These are phyloP conservation scores for Fusarium luffae DNA, from an alignment of 2,329 filamentous ascomycete species.

Conservation along the genomic window DNA sequence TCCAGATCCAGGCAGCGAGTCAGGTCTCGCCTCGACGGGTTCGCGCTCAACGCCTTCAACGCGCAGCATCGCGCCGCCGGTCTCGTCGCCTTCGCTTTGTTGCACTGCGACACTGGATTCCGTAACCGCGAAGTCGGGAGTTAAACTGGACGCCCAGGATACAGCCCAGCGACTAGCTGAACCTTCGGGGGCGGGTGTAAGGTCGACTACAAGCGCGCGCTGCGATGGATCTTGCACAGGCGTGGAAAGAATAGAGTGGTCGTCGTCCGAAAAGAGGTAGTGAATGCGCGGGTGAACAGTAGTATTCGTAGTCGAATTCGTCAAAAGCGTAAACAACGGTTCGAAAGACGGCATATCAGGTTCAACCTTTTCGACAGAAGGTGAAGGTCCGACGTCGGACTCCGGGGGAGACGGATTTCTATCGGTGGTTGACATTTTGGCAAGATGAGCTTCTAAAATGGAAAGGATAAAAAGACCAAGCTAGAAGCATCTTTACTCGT, in stretches of 20 bases:
- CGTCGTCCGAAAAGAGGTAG: conserved; percentile 95
- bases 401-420: conserved; percentile 42
- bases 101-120: conserved; percentile 57
- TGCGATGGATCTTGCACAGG: conserved; percentile 56
- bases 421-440: conserved; percentile 42
- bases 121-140: conserved; percentile 75
- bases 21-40: conserved; percentile 45
- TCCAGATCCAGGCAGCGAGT: conserved; percentile 46
- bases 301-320: conserved; percentile 77
- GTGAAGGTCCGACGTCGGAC: conserved; percentile 24
- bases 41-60: conserved; percentile 55
- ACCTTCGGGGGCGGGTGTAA: conserved; percentile 53
- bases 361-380: conserved; percentile 23
- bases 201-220: conserved; percentile 67
- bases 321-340: conserved; percentile 87
- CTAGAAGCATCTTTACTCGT: conserved; percentile 38
- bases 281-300: conserved; percentile 87
- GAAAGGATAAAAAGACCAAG: conserved; percentile 28
- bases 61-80: conserved; percentile 47
- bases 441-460: conserved; percentile 13
- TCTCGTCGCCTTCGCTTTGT: conserved; percentile 52
- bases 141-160: conserved; percentile 76
- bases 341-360: conserved; percentile 64
- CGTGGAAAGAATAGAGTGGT: conserved; percentile 79
- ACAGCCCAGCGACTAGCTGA: conserved; percentile 64